Evolutionary conservation across 2,329 filamentous ascomycete species (phyloP).

Genomic region (Lecanicillium sp.): DNA sequence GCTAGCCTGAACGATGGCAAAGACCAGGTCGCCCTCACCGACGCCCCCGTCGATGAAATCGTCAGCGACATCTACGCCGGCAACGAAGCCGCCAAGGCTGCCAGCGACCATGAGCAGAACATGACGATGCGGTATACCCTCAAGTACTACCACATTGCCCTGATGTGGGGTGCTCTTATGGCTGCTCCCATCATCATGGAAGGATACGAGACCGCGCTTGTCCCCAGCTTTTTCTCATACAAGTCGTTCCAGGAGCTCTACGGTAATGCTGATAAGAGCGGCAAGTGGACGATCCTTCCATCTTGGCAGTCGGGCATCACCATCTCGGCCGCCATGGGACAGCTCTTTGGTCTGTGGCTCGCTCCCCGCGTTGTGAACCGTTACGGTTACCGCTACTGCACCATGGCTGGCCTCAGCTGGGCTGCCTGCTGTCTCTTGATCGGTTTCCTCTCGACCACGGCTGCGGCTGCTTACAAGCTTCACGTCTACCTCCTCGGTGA

Average conservation of each 20-base stretch:
- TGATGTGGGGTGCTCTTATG: slow-evolving; percentile 18
- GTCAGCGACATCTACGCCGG: slow-evolving; percentile 14
- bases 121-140: slow-evolving; percentile 17
- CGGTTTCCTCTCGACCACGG: neutral
- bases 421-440: slow-evolving; percentile 6
- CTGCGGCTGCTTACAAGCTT: neutral
- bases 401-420: slow-evolving; percentile 7
- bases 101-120: slow-evolving; percentile 15
- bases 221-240: slow-evolving; percentile 18
- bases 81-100: slow-evolving; percentile 14
- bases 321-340: slow-evolving; percentile 14
- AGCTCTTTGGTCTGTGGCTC: slow-evolving; percentile 16
- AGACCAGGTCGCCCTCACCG: neutral
- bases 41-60: slow-evolving; percentile 1
- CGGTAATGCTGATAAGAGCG: neutral
- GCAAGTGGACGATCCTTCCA: slow-evolving; percentile 5
- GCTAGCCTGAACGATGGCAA: neutral
- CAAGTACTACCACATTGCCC: slow-evolving; percentile 14
- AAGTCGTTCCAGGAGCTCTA: slow-evolving; percentile 11
- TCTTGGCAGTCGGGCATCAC: slow-evolving; percentile 16
- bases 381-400: slow-evolving; percentile 14
- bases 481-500: slow-evolving; percentile 27
- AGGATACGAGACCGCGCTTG: slow-evolving; percentile 25
- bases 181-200: slow-evolving; percentile 31
- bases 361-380: slow-evolving; percentile 15